Evolutionary conservation across 2,329 filamentous ascomycete genomes (phyloP), one percentile per base, ranked within the genome.

Genomic region (Apiospora marii): DNA sequence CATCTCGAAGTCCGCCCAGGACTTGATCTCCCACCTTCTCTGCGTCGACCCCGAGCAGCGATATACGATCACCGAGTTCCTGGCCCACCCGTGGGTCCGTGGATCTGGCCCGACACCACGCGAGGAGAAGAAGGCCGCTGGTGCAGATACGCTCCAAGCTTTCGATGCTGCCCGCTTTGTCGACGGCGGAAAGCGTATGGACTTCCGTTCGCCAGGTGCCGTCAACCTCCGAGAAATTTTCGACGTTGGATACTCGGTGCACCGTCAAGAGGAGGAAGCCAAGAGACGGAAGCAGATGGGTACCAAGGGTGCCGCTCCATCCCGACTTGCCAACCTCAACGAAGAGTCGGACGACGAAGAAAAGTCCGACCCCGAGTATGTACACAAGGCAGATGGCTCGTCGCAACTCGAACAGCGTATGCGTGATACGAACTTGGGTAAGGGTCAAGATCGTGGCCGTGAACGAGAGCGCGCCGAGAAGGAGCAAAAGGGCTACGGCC

Each of bases 181-280:
- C 61, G 88, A 90, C 46, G 83, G 86, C 49, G 92, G 93, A 41
- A 92, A 90, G 74, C 91, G 94, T 24, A 91, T 92, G 84, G 96
- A 99, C 82, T 99, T 98, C 91, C 91, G 96, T 72, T 98, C 95
- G 0, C 96, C 96, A 0, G 96, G 95, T 69, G 95, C 94, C 2
- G 92, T 99, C 83, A 98, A 98, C 81, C 86, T 99, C 16, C 94
- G 96, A 73, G 96, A 99, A 83, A 95, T 98, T 2, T 99, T 99
- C 77, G 96, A 99, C 79, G 96, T 99, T 68, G 93, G 94, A n/a
- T 99, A 99, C 79, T 96, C 96, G 12, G 96, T 99, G 12, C 96
- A 98, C 81, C 89, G 96, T 67, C 95, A 98, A 82, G 96, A 98
- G 83, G 96, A 99, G 81, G 96, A 98, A 83, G 92, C 91, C 78